These are phyloP conservation scores for Akebia trifoliata DNA, from an alignment of 164 flowering plant genomes.

Conservation along the genomic window DNA sequence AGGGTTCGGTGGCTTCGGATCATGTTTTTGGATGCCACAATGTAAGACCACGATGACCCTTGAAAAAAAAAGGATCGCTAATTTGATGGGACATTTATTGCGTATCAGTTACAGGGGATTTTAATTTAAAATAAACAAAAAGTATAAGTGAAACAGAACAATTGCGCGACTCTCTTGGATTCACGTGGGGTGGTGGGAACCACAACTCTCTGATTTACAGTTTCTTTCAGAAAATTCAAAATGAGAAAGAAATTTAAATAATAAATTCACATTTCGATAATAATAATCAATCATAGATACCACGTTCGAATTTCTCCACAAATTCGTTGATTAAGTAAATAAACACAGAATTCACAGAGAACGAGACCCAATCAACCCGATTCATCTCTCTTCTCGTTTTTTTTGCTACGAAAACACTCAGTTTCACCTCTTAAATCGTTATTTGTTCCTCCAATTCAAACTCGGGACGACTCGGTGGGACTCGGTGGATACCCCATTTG, in stretches of 20 bases:
- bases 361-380: neutral
- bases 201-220: too few relatives aligned
- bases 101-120: too few relatives aligned
- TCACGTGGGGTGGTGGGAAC: too few relatives aligned
- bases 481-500: conserved; percentile 40
- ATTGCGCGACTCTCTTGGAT: too few relatives aligned
- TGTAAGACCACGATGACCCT: too few relatives aligned
- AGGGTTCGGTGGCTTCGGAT: too few relatives aligned
- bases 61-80: too few relatives aligned
- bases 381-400: neutral
- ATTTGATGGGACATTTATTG: too few relatives aligned
- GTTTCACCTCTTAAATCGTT: conserved; percentile 10
- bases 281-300: conserved; percentile 3
- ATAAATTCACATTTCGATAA: neutral
- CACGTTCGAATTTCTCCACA: conserved; percentile 9
- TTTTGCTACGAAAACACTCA: neutral
- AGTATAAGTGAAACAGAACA: too few relatives aligned
- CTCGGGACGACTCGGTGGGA: conserved; percentile 67
- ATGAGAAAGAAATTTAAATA: neutral
- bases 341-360: conserved; percentile 28
- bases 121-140: too few relatives aligned
- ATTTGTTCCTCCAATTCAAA: conserved; percentile 36
- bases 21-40: too few relatives aligned
- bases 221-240: neutral
- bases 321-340: conserved; percentile 14